Evolutionary conservation across 2,329 filamentous ascomycete species (phyloP).

Genomic region (Calonectria henricotiae): DNA sequence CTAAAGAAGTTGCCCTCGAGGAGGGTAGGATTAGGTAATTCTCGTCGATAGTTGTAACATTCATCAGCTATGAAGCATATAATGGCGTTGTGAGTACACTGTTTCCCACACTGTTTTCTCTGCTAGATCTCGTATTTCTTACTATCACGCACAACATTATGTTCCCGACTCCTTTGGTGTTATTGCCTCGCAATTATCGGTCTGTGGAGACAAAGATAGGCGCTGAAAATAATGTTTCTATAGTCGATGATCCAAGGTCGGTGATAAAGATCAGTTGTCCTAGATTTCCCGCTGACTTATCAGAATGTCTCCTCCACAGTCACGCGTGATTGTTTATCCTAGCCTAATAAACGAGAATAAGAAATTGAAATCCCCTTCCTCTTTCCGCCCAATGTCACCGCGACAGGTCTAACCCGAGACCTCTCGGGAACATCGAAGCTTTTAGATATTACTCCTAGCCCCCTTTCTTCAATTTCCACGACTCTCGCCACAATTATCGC

Average conservation of each 20-base stretch:
- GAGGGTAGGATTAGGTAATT: too few relatives aligned
- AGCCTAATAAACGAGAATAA: neutral
- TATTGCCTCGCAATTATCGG: neutral
- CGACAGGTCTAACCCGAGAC: neutral
- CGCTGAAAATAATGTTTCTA: neutral
- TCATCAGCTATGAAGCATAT: too few relatives aligned
- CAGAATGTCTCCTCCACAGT: neutral
- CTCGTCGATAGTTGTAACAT: too few relatives aligned
- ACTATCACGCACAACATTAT: neutral
- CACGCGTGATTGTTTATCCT: neutral
- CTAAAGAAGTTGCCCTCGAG: too few relatives aligned
- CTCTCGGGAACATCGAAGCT: constrained; percentile 12
- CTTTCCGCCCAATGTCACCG: neutral
- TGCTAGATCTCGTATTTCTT: neutral
- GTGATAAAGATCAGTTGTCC: neutral
- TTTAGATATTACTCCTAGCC: neutral
- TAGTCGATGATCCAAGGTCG: neutral
- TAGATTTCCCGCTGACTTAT: neutral
- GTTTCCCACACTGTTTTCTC: neutral
- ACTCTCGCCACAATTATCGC: neutral
- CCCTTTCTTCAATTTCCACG: constrained; percentile 3
- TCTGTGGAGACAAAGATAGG: neutral
- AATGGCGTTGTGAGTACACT: neutral
- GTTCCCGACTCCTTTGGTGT: neutral
- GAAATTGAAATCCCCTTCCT: neutral